phyloP scores from a whole-genome alignment of 2,329 filamentous ascomycete species.

The Zymoseptoria crescenta region DNA sequence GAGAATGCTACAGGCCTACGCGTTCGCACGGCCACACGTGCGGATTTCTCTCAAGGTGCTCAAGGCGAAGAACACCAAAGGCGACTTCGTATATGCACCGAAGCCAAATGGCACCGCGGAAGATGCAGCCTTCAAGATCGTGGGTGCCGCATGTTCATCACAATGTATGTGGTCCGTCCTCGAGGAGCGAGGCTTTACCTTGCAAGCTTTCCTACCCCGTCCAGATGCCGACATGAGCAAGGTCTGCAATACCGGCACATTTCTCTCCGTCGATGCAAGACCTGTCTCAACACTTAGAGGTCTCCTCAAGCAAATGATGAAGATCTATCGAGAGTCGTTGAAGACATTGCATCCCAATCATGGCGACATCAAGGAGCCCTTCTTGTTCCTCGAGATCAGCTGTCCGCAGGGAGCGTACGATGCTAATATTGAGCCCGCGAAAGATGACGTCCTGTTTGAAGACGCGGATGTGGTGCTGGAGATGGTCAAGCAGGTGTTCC shows the following conservation, averaged over 20 bases:
- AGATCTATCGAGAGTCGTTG: constrained; percentile 47
- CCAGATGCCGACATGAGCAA: constrained; percentile 37
- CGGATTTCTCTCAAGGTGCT: constrained; percentile 54
- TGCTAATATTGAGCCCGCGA: constrained; percentile 61
- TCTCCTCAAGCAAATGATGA: constrained; percentile 52
- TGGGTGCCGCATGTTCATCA: constrained; percentile 49
- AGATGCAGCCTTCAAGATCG: constrained; percentile 54
- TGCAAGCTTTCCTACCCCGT: constrained; percentile 54
- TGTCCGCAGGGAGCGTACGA: constrained; percentile 61
- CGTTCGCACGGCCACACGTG: constrained; percentile 56
- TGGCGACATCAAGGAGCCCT: constrained; percentile 43
- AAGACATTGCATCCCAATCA: constrained; percentile 22
- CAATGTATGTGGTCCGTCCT: constrained; percentile 44
- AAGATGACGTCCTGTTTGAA: constrained; percentile 63
- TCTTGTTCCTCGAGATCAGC: constrained; percentile 55
- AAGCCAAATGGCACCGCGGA: constrained; percentile 41
- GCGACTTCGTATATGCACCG: constrained; percentile 57
- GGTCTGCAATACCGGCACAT: constrained; percentile 40
- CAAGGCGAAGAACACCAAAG: constrained; percentile 44
- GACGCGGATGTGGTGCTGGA: constrained; percentile 44
- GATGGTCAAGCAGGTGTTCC: constrained; percentile 40
- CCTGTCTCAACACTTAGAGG: constrained; percentile 52
- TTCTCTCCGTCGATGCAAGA: constrained; percentile 61
- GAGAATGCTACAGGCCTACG: constrained; percentile 55
- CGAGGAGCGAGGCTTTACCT: constrained; percentile 34